These are phyloP conservation scores for Astrothelium macrocarpum DNA, from an alignment of 495 filamentous ascomycete species.

Conservation along the genomic window DNA sequence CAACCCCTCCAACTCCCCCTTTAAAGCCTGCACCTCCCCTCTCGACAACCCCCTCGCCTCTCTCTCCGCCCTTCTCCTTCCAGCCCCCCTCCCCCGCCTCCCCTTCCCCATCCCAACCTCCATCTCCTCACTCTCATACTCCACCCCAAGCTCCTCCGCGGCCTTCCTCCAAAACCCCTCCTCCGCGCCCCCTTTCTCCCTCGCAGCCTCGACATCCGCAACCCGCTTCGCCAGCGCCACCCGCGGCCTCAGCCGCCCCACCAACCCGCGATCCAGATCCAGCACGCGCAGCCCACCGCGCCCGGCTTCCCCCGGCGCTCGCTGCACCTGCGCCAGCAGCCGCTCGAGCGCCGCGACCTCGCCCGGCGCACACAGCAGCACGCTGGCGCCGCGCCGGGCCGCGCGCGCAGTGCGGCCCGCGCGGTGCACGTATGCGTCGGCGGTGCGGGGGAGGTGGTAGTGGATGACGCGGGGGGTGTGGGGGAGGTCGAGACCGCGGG, in stretches of 20 bases:
- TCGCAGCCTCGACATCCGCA: constrained; percentile 70
- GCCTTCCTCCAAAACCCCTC: constrained; percentile 76
- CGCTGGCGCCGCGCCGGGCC: constrained; percentile 60
- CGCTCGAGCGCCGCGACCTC: constrained; percentile 77
- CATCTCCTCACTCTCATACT: constrained; percentile 83
- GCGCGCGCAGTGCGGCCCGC: constrained; percentile 92
- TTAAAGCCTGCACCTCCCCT: constrained; percentile 53
- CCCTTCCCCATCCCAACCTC: constrained; percentile 47
- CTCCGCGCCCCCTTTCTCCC: constrained; percentile 73
- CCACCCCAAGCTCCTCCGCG: constrained; percentile 88
- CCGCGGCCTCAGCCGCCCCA: constrained; percentile 63
- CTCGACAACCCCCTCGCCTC: constrained; percentile 59
- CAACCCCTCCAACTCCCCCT: constrained; percentile 53
- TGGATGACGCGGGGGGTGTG: constrained; percentile 79
- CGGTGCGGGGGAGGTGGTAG: constrained; percentile 87
- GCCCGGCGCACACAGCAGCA: constrained; percentile 83
- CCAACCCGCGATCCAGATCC: constrained; percentile 71
- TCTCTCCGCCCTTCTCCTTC: constrained; percentile 63
- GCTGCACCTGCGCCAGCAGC: constrained; percentile 81
- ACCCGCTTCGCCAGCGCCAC: constrained; percentile 71
- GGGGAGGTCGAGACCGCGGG: constrained; percentile 91
- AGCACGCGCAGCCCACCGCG: constrained; percentile 60
- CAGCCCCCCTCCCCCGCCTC: constrained; percentile 55
- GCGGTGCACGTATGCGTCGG: constrained; percentile 90
- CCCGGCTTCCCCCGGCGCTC: constrained; percentile 19